Evolutionary conservation across 106 monocot species (phyloP), one percentile per base, ranked within the genome.

Genomic region (Dioscorea dumetorum): DNA sequence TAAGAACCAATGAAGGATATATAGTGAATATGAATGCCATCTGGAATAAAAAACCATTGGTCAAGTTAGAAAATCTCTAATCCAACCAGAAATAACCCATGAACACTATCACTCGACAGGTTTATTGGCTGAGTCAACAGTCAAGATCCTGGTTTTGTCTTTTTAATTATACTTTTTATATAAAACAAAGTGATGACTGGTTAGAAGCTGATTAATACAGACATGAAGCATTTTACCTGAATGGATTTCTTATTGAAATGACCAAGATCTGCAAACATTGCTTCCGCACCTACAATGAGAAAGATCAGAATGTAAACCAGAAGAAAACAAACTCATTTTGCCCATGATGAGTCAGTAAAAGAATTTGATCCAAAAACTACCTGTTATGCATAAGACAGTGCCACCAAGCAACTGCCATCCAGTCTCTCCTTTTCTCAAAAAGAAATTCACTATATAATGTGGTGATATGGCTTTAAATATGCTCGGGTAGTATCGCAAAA

Each of bases 241-340:
- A 93, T 93, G 32, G 93, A 85, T 66, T 79, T 73, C 79, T 81
- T 88, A 73, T 81, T 93, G 80, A 93, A 93, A 79, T 93, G 93
- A 48, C 93, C 93, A 24, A 93, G 81, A 79, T 93, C 93, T 54
- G 93, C 93, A 77, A 93, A 88, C 88, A 86, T 93, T 19, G 93
- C 93, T 74, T 93, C 93, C 1, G 85, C 78, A 67, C 93, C 93
- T 93, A 64, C 24, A 33, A 63, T 19, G 28, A 16, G 17, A n/a
- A 17, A 63, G 18, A 50, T 5, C 8, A 20, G 15, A 54, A n/a
- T 28, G 15, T 64, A 9, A 22, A 16, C 19, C 19, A 0, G 22
- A 52, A 13, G 48, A 8, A 48, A 56, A 4, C 41, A 41, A 41
- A 41, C 41, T 41, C 41, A 41, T 41, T 41, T 41, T 6, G 41